Percentiles rank a stretch among this genome's conserved stretches.
Conservation (phyloP, 352 stramenopile species). For the Globisporangium irregulare region DNA sequence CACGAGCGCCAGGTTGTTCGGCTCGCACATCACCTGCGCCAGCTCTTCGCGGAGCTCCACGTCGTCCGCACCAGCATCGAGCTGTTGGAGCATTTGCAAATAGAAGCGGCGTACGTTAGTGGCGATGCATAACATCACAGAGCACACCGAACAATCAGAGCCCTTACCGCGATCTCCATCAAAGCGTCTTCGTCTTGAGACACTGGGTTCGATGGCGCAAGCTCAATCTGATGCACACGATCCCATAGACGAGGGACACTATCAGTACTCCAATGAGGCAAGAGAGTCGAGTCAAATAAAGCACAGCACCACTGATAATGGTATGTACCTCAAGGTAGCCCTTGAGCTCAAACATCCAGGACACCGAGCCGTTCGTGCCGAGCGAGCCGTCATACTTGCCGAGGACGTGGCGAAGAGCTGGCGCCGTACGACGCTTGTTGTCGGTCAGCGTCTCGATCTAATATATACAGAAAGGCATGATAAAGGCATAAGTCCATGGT, state of each 20-base stretch:
- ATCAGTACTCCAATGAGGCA: slow-evolving; percentile 8
- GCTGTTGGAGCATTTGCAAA: slow-evolving; percentile 21
- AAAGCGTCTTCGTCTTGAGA: slow-evolving; percentile 59
- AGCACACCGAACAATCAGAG: not conserved
- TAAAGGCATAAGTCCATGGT: not conserved
- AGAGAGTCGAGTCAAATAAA: too few relatives aligned
- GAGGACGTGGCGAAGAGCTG: slow-evolving; percentile 71
- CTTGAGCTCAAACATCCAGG: slow-evolving; percentile 86
- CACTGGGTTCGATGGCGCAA: slow-evolving; percentile 23
- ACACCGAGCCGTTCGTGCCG: slow-evolving; percentile 73
- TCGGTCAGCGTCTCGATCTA: slow-evolving; percentile 85
- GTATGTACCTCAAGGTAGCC: slow-evolving; percentile 68
- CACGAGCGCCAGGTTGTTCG: slow-evolving; percentile 57
- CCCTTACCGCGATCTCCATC: slow-evolving; percentile 71
- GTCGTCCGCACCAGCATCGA: slow-evolving; percentile 70
- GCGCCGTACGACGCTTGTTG: slow-evolving; percentile 80
- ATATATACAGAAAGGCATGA: not conserved
- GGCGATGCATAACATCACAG: not conserved
- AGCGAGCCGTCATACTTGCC: slow-evolving; percentile 65
- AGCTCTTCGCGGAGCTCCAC: slow-evolving; percentile 59
- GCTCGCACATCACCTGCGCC: slow-evolving; percentile 71
- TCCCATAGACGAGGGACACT: not conserved
- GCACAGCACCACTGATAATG: not conserved
- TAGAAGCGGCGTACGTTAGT: not conserved
- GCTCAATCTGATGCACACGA: slow-evolving; percentile 31